Conservation (phyloP, 2,329 filamentous ascomycete genomes). For the Fusarium penzigii region DNA sequence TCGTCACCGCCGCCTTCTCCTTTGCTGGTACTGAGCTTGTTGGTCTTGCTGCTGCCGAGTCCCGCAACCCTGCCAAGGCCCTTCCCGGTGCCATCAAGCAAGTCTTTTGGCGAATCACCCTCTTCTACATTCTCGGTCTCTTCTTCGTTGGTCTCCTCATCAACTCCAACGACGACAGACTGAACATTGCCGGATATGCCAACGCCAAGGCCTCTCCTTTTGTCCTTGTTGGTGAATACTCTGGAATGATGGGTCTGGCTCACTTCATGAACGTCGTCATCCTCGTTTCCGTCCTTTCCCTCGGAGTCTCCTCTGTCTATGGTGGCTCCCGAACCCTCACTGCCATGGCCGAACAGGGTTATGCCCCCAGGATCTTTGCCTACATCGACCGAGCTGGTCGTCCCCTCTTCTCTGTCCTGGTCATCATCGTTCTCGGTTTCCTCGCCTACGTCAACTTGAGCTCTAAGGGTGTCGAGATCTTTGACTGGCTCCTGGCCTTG, state of each 20-base stretch:
- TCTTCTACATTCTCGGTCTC: conserved; percentile 52
- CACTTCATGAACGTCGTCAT: conserved; percentile 57
- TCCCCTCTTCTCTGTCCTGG: conserved; percentile 46
- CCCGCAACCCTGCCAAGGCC: conserved; percentile 65
- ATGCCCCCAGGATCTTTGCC: conserved; percentile 54
- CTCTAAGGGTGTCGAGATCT: conserved; percentile 51
- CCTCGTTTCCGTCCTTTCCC: conserved; percentile 54
- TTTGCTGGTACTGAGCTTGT: conserved; percentile 71
- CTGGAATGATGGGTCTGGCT: conserved; percentile 48
- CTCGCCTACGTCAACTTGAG: conserved; percentile 50
- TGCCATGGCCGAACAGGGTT: conserved; percentile 55
- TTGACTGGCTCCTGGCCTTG: conserved; percentile 65
- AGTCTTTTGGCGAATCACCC: conserved; percentile 55
- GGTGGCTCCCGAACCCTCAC: conserved; percentile 57
- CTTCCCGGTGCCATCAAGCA: conserved; percentile 81
- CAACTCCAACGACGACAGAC: conserved; percentile 44
- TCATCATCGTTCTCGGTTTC: conserved; percentile 49
- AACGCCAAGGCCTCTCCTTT: conserved; percentile 48
- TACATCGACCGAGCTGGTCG: conserved; percentile 57
- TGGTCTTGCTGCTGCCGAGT: conserved; percentile 70
- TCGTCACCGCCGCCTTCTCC: conserved; percentile 71
- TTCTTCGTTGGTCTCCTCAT: conserved; percentile 51
- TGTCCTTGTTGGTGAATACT: conserved; percentile 52
- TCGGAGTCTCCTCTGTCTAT: conserved; percentile 56
- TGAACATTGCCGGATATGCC: conserved; percentile 33